Percentiles rank a stretch among this genome's conserved stretches.
These are phyloP conservation scores for Xanthoceras sorbifolium DNA, from an alignment of 345 rosid genomes.

Conservation along the genomic window DNA sequence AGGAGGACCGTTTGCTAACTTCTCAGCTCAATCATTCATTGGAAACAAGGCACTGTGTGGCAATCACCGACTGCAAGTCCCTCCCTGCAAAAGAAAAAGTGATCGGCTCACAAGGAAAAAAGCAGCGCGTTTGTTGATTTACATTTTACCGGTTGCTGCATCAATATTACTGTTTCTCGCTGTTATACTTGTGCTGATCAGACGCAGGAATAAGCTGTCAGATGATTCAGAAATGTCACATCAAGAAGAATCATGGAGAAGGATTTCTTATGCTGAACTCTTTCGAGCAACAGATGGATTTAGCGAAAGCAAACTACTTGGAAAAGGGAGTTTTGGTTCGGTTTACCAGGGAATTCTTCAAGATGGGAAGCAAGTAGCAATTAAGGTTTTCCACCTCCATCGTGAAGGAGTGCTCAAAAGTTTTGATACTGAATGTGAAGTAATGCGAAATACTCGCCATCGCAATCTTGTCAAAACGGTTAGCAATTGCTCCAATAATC, in stretches of 20 bases:
- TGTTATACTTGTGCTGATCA: neutral
- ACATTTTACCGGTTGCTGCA: neutral
- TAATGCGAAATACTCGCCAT: slow-evolving; percentile 3
- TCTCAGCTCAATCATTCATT: slow-evolving; percentile 7
- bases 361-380: slow-evolving; percentile 17
- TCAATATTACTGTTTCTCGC: neutral
- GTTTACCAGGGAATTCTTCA: slow-evolving; percentile 22
- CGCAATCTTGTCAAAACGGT: slow-evolving; percentile 20
- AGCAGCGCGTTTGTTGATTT: neutral
- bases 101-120: neutral
- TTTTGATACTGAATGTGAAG: slow-evolving; percentile 26
- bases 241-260: neutral
- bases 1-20: slow-evolving; percentile 4
- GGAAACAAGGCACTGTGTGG: slow-evolving; percentile 20
- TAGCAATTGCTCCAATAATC: slow-evolving; percentile 11
- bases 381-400: slow-evolving; percentile 21
- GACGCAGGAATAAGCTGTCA: neutral
- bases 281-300: slow-evolving; percentile 21
- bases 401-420: neutral
- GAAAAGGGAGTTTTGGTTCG: slow-evolving; percentile 18
- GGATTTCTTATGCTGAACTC: slow-evolving; percentile 13
- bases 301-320: slow-evolving; percentile 15
- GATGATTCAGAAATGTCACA: neutral
- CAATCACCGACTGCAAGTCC: neutral
- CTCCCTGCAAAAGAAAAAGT: slow-evolving; percentile 1